Evolutionary conservation across 2,329 filamentous ascomycete species (phyloP), one percentile per base, ranked within the genome.

Genomic region (Aspergillus cejpii): DNA sequence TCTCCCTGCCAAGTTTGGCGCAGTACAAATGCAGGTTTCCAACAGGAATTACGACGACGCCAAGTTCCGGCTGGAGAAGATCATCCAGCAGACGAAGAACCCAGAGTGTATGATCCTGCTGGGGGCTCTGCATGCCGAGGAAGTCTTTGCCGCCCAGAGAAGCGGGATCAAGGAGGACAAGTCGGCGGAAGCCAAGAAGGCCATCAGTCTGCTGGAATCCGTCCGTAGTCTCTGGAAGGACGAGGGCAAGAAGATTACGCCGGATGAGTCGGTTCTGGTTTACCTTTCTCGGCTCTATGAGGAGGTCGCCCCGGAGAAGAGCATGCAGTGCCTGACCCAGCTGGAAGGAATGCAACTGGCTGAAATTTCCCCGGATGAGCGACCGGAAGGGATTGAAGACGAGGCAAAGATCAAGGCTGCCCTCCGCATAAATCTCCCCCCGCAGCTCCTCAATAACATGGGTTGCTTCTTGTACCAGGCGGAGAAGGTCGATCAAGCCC

Each of bases 401-500:
- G 79, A 84, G 46, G 75, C 73, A 2, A 76, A 79, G 23, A 69
- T 65, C 42, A 67, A 63, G 34, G 56, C 79, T 45, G 78, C 78
- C 44, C 74, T 94, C 21, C 83, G 89, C 43, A 86, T 90, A 61
- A 76, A 84, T 47, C 73, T 98, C 1, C 87, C 90, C 1, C 92
- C 92, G 3, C 89, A 95, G 60, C 75, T 97, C 2, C 77, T 98
- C 34, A 98, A 97, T 74, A 98, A 98, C 64, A 94, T 97, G 63
- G 92, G 87, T 4, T 96, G 90, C 66, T 97, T 97, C 69, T 81
- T 94, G 55, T 96, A 88, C 55, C 89, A 95, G 62, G 78, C 82
- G 2, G 89, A 94, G 57, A 89, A 88, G 61, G 83, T 85, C 51
- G 80, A 84, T 15, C 75, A 81, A 49, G 90, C 92, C 17, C 84